Percentiles rank a stretch among this genome's conserved stretches.
These are phyloP conservation scores for Balamuthia mandrillaris DNA, from an alignment of 208 protist genomes.

Conservation along the genomic window DNA sequence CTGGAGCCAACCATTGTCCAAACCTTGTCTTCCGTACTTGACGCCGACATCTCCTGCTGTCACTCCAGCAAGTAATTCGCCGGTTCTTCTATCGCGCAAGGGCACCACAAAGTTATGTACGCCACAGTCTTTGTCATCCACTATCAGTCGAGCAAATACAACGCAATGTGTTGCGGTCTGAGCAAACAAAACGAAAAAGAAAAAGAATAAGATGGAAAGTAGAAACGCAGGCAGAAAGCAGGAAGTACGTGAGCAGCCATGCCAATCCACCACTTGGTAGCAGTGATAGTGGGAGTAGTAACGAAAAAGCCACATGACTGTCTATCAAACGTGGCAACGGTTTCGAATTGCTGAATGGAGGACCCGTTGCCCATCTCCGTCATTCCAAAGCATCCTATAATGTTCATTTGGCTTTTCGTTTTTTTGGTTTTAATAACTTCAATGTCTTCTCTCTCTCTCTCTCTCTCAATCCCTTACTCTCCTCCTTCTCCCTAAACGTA, in stretches of 20 bases:
- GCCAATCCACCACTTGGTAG: conserved; percentile 67
- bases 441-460: too few species aligned
- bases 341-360: conserved; percentile 63
- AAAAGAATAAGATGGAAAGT: background rate
- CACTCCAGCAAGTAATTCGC: conserved; percentile 30
- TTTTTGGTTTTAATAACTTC: too few species aligned
- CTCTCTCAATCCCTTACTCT: too few species aligned
- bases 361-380: conserved; percentile 65
- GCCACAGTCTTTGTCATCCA: conserved; percentile 55
- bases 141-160: conserved; percentile 63
- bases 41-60: conserved; percentile 54
- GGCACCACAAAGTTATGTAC: conserved; percentile 64
- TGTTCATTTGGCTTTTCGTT: background rate
- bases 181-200: background rate
- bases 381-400: conserved; percentile 43
- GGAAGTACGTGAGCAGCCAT: background rate
- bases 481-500: too few species aligned
- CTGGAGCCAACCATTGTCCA: conserved; percentile 64
- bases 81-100: background rate
- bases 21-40: conserved; percentile 55
- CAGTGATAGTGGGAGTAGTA: conserved; percentile 40
- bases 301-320: conserved; percentile 53
- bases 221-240: background rate
- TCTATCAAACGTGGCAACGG: conserved; percentile 54
- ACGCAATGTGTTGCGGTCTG: conserved; percentile 32